phyloP scores from a whole-genome alignment of 805 yeast species.

The Candida germanica region DNA sequence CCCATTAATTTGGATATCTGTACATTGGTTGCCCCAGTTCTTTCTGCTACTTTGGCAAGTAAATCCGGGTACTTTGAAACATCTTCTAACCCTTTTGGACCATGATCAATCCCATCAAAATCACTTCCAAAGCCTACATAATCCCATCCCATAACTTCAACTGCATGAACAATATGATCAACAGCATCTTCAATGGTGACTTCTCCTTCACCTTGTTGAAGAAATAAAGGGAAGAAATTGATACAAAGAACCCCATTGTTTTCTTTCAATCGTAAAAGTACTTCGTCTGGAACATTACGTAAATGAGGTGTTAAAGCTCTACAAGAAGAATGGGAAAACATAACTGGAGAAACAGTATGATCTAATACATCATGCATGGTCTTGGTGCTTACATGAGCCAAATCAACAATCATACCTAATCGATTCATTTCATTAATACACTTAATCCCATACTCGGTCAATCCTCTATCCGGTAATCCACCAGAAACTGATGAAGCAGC shows the following conservation, averaged over 20 bases:
- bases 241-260: constrained; percentile 49
- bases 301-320: constrained; percentile 38
- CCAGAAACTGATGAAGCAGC: constrained; percentile 48
- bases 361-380: constrained; percentile 46
- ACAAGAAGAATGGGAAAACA: constrained; percentile 50
- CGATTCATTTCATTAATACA: constrained; percentile 50
- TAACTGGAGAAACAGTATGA: constrained; percentile 43
- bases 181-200: constrained; percentile 47
- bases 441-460: constrained; percentile 38
- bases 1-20: constrained; percentile 45
- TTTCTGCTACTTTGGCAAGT: constrained; percentile 26
- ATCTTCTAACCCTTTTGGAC: constrained; percentile 52
- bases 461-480: constrained; percentile 44
- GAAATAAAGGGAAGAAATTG: constrained; percentile 44
- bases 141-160: constrained; percentile 47
- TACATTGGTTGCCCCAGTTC: constrained; percentile 40
- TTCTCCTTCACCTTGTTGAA: constrained; percentile 21
- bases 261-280: constrained; percentile 32
- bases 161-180: constrained; percentile 42
- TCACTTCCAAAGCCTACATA: constrained; percentile 52
- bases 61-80: constrained; percentile 54
- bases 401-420: constrained; percentile 51
- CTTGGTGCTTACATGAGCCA: constrained; percentile 46
- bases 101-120: constrained; percentile 50
- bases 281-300: constrained; percentile 50